Evolutionary conservation across 2,329 filamentous ascomycete species (phyloP), one percentile per base, ranked within the genome.

Genomic region (Coniochaeta sp.): DNA sequence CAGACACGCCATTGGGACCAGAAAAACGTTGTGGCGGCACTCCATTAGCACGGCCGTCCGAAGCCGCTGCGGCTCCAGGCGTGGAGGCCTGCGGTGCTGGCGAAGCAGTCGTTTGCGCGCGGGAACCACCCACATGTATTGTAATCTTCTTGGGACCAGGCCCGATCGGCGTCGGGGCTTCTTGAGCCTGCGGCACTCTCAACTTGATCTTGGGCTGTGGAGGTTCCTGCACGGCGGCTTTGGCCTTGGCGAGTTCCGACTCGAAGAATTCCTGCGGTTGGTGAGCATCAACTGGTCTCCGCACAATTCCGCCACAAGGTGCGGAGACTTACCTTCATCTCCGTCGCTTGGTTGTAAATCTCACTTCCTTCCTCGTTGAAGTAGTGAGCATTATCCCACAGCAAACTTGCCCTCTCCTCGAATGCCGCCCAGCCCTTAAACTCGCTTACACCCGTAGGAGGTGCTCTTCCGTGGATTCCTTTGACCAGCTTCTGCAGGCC

Each of bases 321-420:
- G 38, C 27, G 5, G 61, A 48, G 40, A 49, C 65, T 48, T 71
- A 89, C 89, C 81, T 95, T 85, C 6, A 96, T 79, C 54, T 94
- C 84, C 48, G 84, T 81, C 1, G 90, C 89, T 55, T 94, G 74
- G 20, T 81, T 75, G 57, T 85, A 89, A 49, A 96, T 91, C 14
- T 90, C 86, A 62, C 91, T 96, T 4, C 86, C 88, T 63, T 96
- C 91, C 66, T 96, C 89, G 59, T 96, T 96, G 73, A 92, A 96
- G 53, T 86, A 86, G 61, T 84, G 87, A 0, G 91, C 90, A 67
- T 96, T 96, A 48, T 78, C 79, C 91, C 91, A 96, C 40, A 96
- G 83, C 50, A 89, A 77, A 60, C 84, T 87, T 12, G 89, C 78
- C 61, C 88, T 87, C 51, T 91, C 84, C 65, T 90, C 89, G 58